These are phyloP conservation scores for Saxispiralis lemnorum DNA, from an alignment of 495 filamentous ascomycete species.

Conservation along the genomic window DNA sequence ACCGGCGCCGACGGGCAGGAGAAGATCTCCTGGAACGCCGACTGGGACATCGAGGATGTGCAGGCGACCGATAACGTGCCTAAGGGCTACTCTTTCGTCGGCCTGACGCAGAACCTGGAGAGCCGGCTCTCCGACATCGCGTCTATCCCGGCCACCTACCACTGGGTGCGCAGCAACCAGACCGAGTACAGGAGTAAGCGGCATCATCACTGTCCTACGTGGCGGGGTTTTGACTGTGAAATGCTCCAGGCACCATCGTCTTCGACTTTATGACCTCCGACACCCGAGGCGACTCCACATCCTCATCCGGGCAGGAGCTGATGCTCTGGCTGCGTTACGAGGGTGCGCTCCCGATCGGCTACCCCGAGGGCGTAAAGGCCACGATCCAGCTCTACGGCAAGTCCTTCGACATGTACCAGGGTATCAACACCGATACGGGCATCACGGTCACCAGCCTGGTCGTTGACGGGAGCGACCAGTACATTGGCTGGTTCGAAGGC, in stretches of 20 bases:
- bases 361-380: slow-evolving; percentile 15
- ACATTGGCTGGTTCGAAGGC: slow-evolving; percentile 22
- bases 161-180: slow-evolving; percentile 23
- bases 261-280: slow-evolving; percentile 28
- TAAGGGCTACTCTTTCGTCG: slow-evolving; percentile 28
- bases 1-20: slow-evolving; percentile 13
- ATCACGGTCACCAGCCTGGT: slow-evolving; percentile 26
- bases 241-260: slow-evolving; percentile 18
- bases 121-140: slow-evolving; percentile 22
- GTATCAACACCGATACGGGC: slow-evolving; percentile 20
- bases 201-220: not conserved
- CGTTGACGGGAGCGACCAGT: slow-evolving; percentile 17
- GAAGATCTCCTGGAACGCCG: slow-evolving; percentile 19
- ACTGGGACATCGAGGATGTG: slow-evolving; percentile 17
- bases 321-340: slow-evolving; percentile 29
- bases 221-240: not conserved
- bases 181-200: slow-evolving; percentile 24
- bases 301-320: slow-evolving; percentile 21
- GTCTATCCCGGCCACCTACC: slow-evolving; percentile 23
- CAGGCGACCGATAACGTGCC: slow-evolving; percentile 20
- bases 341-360: slow-evolving; percentile 26
- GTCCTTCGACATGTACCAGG: slow-evolving; percentile 26
- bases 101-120: slow-evolving; percentile 24
- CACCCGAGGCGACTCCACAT: slow-evolving; percentile 21
- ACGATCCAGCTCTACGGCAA: slow-evolving; percentile 24